Evolutionary conservation across 768 basidiomycete genomes (phyloP), one percentile per base, ranked within the genome.

Genomic region (Tulasnella sp.): DNA sequence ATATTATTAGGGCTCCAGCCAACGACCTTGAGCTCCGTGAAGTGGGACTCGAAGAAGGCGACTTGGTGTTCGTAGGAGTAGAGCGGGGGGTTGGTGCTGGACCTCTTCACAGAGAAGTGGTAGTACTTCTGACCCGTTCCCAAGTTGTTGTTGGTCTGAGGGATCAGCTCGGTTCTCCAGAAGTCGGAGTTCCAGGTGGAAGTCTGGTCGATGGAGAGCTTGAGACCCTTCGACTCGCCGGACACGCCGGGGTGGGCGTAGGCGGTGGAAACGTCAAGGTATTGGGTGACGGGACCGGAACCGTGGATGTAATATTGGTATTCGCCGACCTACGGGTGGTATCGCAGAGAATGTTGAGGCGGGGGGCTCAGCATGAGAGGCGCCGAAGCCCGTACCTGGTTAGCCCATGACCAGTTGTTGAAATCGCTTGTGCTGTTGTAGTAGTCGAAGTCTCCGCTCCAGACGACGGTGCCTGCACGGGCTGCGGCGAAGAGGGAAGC

Each of bases 11-110:
- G 87, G 5, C n/a, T n/a, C n/a, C 85, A 86, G 28, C 91, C 88
- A 75, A 91, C 91, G 82, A 90, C 90, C 84, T 92, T 91, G 77
- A 91, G 85, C 88, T 91, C 90, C 6, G 90, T 91, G 85, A 91
- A 92, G 84, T 91, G 91, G 72, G 89, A 90, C 84, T 91, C 80
- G 75, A 83, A 82, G 82, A 84, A 92, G 81, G 88, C 84, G 75
- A 91, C 89, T 84, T 92, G 90, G 83, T 92, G 91, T 84, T 92
- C 90, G 31, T 88, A 84, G 28, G 89, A 87, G 16, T 89, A 86
- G 90, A 90, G 72, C 77, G 75, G 42, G 46, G 81, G 85, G 83
- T 90, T 91, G 12, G 88, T 89, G n/a, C 83, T 82, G 37, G 87
- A 85, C 48, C 86, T 88, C 86, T 86, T 89, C 72, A 92, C 83